Conservation (phyloP, 331 rosid genomes). For the Pyracantha coccinea region DNA sequence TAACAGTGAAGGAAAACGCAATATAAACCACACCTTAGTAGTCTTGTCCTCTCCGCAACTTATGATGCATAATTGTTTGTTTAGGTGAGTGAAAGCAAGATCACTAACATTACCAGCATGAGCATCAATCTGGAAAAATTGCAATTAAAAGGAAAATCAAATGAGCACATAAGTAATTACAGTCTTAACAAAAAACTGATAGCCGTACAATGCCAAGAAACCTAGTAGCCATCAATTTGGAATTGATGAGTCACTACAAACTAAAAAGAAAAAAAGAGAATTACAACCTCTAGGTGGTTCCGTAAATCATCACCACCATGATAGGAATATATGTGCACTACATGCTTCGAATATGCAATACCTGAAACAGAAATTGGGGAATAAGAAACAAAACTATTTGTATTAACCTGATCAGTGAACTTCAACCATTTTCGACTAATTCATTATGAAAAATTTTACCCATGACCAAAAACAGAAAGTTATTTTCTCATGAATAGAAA, state of each 20-base stretch:
- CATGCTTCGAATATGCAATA: constrained; percentile 16
- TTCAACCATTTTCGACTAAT: neutral
- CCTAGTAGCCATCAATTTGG: neutral
- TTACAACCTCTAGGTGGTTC: constrained; percentile 10
- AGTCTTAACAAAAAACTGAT: neutral
- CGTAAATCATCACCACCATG: constrained; percentile 11
- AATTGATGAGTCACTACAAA: neutral
- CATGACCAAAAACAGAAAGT: neutral
- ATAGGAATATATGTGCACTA: constrained; percentile 24
- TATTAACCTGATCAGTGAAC: neutral
- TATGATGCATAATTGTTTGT: constrained; percentile 11
- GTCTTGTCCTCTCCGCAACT: constrained; percentile 23
- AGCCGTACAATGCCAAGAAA: neutral
- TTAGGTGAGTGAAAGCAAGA: constrained; percentile 13
- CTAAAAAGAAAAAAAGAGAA: neutral
- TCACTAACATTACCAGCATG: constrained; percentile 17
- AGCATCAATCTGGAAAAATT: constrained; percentile 15
- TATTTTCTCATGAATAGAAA: neutral
- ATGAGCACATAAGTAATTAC: neutral
- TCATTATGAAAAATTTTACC: neutral
- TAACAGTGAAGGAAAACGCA: neutral
- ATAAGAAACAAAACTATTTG: neutral
- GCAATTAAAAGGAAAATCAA: neutral
- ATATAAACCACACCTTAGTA: constrained; percentile 8
- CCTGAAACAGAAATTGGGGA: constrained; percentile 5